Base-by-base conservation (phyloP, 202 grass and related monocot genomes). In the Brachypodium distachyon region DNA sequence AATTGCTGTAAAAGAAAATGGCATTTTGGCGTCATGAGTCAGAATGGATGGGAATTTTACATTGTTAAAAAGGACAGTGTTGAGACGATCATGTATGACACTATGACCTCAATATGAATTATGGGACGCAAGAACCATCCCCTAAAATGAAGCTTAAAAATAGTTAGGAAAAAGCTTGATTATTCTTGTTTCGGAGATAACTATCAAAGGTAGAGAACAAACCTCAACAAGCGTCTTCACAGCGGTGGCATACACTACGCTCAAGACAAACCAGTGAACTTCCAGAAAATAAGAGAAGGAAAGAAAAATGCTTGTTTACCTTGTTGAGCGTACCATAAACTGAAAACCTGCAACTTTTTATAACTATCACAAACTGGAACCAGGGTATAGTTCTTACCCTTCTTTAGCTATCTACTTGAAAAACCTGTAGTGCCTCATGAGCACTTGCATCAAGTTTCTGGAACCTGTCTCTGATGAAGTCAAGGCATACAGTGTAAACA, bases 321-420 rank as follows among this genome's bases (percentile, higher is more conserved):
- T 97, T 91, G 77, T 97, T 97, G 73, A 97, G 82, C 82, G 94
- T 94, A 52, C 94, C 91, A 86, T 94, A 97, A 70, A 97, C 84
- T 82, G 94, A 97, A 72, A 97, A 97, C 82, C 94, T 97, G 94
- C 41, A 81, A 39, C 34, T 80, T n/a, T 28, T 55, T 52, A 52
- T 34, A 67, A 51, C 61, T 42, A 73, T 87, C 78, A 78, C 28
- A 66, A 57, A 36, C 44, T 18, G 34, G 58, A 84, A 67, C 21
- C 72, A 80, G 18, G 7, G 19, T 67, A 72, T n/a, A 97, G 87
- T 57, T 21, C 61, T 83, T 88, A 97, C 91, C 91, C 91, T 94
- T 97, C 94, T 77, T 97, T 97, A 74, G 94, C 83, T 97, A 74
- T 94, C 94, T 69, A 94, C 82, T 92, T 97, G 91, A 90, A 97